Conservation (phyloP, 345 rosid species). For the Mallotus nudiflorus region DNA sequence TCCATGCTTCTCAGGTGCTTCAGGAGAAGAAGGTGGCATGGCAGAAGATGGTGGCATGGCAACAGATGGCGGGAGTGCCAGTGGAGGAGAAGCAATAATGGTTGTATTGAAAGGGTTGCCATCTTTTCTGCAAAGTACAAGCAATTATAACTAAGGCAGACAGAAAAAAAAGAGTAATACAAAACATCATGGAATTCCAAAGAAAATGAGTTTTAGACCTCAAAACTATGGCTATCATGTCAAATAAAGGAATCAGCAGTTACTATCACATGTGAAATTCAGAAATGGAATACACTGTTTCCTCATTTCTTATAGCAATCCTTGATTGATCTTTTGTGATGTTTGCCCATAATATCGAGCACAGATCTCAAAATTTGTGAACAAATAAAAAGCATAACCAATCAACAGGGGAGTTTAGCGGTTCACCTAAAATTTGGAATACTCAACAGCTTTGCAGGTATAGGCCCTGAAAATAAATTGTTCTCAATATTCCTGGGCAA, state of each 20-base stretch:
- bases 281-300: not conserved
- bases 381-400: not conserved
- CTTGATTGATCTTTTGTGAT: not conserved
- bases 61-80: conserved; percentile 47
- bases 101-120: conserved; percentile 94
- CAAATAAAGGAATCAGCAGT: not conserved
- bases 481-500: conserved; percentile 69
- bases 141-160: conserved; percentile 2
- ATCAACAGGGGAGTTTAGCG: not conserved
- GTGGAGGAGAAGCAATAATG: conserved; percentile 62
- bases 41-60: conserved; percentile 50
- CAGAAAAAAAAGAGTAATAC: not conserved
- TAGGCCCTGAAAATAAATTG: conserved; percentile 87
- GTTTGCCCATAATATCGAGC: not conserved
- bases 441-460: conserved; percentile 59
- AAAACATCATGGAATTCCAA: not conserved
- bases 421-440: conserved; percentile 76
- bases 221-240: not conserved
- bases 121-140: conserved; percentile 60
- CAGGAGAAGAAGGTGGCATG: no score
- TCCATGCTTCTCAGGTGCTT: conserved; percentile 21
- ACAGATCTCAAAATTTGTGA: not conserved
- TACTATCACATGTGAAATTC: not conserved
- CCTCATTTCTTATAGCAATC: not conserved
- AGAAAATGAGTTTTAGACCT: not conserved